A percentile compares a stretch with the other conserved stretches of the same genome.
These are phyloP conservation scores for Amphirosellinia nigrospora DNA, from an alignment of 495 filamentous ascomycete species.

Conservation along the genomic window DNA sequence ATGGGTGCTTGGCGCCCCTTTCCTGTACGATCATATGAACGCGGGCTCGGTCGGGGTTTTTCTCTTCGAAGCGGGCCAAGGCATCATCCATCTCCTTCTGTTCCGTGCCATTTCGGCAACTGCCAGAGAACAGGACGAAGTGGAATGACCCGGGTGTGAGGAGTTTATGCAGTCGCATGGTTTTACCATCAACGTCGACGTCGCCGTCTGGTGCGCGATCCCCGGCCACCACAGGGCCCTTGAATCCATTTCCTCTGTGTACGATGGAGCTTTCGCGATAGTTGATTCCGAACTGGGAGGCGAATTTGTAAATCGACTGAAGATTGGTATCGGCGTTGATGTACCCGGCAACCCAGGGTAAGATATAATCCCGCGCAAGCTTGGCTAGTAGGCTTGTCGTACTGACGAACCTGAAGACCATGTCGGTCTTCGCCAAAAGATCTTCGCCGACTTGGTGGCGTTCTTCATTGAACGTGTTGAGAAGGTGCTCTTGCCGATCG, in stretches of 20 bases:
- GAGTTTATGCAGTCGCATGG: neutral
- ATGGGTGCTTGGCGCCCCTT: constrained; percentile 29
- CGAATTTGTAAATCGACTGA: constrained; percentile 33
- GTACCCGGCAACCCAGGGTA: neutral
- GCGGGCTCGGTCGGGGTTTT: neutral
- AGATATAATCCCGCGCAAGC: neutral
- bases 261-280: constrained; percentile 44
- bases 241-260: constrained; percentile 30
- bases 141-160: neutral
- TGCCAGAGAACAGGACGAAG: constrained; percentile 6
- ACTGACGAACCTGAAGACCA: neutral
- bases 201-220: constrained; percentile 43
- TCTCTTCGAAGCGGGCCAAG: neutral
- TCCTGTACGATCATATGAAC: constrained; percentile 7
- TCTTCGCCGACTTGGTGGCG: constrained; percentile 2
- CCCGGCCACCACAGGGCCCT: constrained; percentile 36
- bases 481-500: constrained; percentile 23
- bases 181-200: constrained; percentile 13
- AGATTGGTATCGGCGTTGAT: neutral
- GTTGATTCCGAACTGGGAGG: constrained; percentile 42
- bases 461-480: constrained; percentile 31
- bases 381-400: neutral
- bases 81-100: neutral
- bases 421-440: neutral
- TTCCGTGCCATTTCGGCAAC: neutral